Conservation (phyloP, 352 stramenopile species). For the Globisporangium spiculum region DNA sequence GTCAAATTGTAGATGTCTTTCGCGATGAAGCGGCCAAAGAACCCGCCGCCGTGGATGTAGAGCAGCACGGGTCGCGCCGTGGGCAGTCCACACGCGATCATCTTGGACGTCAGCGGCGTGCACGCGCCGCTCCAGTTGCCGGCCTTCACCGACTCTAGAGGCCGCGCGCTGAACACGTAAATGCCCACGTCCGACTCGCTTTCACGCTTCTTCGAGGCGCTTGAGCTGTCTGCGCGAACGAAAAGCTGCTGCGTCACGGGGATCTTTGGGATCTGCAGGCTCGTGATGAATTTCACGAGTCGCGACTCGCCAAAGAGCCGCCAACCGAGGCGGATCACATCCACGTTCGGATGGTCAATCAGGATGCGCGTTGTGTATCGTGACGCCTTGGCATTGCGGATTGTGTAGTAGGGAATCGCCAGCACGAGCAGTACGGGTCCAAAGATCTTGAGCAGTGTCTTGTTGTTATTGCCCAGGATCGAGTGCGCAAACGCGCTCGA, state of each 20-base stretch:
- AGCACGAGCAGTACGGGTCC: slow-evolving; percentile 56
- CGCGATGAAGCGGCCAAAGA: slow-evolving; percentile 86
- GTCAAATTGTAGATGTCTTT: slow-evolving; percentile 82
- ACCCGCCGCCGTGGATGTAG: slow-evolving; percentile 86
- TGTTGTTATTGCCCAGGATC: slow-evolving; percentile 62
- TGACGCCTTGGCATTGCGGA: slow-evolving; percentile 68
- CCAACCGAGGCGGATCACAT: slow-evolving; percentile 85
- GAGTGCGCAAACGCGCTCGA: slow-evolving; percentile 79
- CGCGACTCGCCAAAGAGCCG: slow-evolving; percentile 79
- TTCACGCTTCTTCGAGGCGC: slow-evolving; percentile 29
- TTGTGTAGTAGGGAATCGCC: slow-evolving; percentile 80
- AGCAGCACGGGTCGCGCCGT: slow-evolving; percentile 67
- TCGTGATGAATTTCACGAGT: slow-evolving; percentile 64
- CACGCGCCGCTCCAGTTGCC: slow-evolving; percentile 70
- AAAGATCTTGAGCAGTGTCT: slow-evolving; percentile 55
- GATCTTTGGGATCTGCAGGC: slow-evolving; percentile 60
- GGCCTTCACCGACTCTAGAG: slow-evolving; percentile 54
- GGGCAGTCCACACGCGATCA: slow-evolving; percentile 73
- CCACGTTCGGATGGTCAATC: slow-evolving; percentile 81
- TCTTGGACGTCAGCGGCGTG: slow-evolving; percentile 46
- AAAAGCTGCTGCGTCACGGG: slow-evolving; percentile 68
- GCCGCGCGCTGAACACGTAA: slow-evolving; percentile 67
- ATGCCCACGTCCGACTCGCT: slow-evolving; percentile 61
- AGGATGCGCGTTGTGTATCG: slow-evolving; percentile 75
- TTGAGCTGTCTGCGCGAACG: slow-evolving; percentile 43